Evolutionary conservation across 495 filamentous ascomycete genomes (phyloP).

Genomic region (Cercophora sp.): DNA sequence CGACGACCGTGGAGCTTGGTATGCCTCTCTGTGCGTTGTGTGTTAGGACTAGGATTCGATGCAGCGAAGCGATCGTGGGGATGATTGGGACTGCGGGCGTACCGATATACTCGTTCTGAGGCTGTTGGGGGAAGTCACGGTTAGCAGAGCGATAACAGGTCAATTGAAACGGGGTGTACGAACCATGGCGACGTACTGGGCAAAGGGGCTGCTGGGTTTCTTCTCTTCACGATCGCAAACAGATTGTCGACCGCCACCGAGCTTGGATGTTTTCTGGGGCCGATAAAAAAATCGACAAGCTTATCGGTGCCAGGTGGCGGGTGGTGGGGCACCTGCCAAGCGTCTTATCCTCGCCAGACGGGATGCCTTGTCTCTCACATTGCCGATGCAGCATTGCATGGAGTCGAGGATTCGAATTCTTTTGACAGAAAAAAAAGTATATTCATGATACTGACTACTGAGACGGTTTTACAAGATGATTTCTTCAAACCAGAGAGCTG

Average conservation of each 20-base stretch:
- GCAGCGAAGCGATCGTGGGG: slow-evolving; percentile 34
- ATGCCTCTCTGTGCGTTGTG: slow-evolving; percentile 21
- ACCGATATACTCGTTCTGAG: slow-evolving; percentile 93
- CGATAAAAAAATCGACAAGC: slow-evolving; percentile 26
- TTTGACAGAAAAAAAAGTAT: no score
- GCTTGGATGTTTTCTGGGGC: slow-evolving; percentile 6
- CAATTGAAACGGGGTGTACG: no score
- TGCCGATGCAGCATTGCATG: no score
- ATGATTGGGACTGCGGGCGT: slow-evolving; percentile 11
- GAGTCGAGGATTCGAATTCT: no score
- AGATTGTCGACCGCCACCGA: not conserved
- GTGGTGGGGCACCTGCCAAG: slow-evolving; percentile 10
- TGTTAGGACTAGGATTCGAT: slow-evolving; percentile 1
- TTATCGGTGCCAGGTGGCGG: slow-evolving; percentile 22
- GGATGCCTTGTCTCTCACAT: no score
- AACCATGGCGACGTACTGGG: no score
- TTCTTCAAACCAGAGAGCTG: no score
- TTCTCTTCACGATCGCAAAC: not conserved
- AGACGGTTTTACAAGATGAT: no score
- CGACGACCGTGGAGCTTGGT: slow-evolving; percentile 53
- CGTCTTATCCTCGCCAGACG: no score
- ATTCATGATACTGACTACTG: no score
- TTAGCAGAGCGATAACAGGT: slow-evolving; percentile 17
- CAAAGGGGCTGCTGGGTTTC: no score
- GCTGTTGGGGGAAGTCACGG: slow-evolving; percentile 41